These are phyloP conservation scores for Gaertneriomyces sp. DNA, from an alignment of 192 early-diverging fungal species.

Conservation along the genomic window DNA sequence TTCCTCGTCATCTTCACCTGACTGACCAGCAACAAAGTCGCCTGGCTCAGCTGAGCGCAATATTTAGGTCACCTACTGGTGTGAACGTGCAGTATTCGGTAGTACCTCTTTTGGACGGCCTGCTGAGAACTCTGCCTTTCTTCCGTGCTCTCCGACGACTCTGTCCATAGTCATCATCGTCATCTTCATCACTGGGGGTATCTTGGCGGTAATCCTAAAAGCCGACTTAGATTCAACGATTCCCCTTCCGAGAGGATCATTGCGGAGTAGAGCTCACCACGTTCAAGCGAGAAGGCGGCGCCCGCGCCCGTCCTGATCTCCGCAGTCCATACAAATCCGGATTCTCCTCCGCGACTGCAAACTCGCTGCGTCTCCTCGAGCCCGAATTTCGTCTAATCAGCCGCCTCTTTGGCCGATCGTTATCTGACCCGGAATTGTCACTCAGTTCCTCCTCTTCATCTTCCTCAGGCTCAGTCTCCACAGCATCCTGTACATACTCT, in stretches of 20 bases:
- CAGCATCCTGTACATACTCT: slow-evolving; percentile 7
- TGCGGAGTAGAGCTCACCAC: background rate
- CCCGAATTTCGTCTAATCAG: background rate
- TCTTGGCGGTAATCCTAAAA: background rate
- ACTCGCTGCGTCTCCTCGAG: slow-evolving; percentile 4
- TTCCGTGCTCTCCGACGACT: background rate
- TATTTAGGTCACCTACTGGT: background rate
- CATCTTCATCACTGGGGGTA: slow-evolving; percentile 6
- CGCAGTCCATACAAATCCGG: slow-evolving; percentile 25
- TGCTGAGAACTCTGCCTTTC: background rate
- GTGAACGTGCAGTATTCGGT: background rate
- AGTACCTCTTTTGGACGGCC: background rate
- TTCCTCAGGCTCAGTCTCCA: slow-evolving; percentile 11
- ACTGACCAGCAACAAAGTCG: slow-evolving; percentile 5
- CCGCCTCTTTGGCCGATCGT: background rate
- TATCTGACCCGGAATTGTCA: background rate
- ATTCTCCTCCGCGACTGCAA: slow-evolving; percentile 18
- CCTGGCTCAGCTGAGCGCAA: background rate
- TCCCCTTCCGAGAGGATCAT: background rate
- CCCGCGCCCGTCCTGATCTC: slow-evolving; percentile 22
- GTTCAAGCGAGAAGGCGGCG: slow-evolving; percentile 8
- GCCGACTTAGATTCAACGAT: background rate
- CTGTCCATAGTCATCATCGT: slow-evolving; percentile 7
- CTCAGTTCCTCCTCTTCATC: slow-evolving; percentile 13
- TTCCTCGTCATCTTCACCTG: slow-evolving; percentile 3